These are phyloP conservation scores for Tirmania nivea DNA, from an alignment of 495 filamentous ascomycete species.

Conservation along the genomic window DNA sequence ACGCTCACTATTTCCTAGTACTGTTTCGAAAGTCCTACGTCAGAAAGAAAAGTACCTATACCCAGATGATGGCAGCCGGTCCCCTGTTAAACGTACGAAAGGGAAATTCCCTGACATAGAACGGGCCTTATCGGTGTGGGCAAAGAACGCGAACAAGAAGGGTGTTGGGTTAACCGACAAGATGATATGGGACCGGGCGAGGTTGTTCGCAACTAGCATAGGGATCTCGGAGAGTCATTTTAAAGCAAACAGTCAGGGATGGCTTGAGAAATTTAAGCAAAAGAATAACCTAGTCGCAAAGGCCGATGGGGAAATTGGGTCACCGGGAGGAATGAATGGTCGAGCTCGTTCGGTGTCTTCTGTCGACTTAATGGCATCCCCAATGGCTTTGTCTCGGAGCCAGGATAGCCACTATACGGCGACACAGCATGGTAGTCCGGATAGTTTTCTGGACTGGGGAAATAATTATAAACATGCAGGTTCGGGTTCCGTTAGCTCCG, in stretches of 20 bases:
- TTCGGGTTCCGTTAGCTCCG: constrained; percentile 32
- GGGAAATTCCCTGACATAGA: constrained; percentile 90
- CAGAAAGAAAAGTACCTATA: constrained; percentile 94
- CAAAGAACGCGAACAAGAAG: constrained; percentile 54
- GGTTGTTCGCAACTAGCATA: constrained; percentile 60
- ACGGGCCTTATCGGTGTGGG: constrained; percentile 78
- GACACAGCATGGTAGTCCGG: constrained; percentile 17
- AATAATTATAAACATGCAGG: constrained; percentile 27
- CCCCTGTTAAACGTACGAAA: constrained; percentile 73
- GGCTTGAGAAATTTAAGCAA: constrained; percentile 93
- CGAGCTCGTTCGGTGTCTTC: constrained; percentile 19
- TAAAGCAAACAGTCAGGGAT: constrained; percentile 46
- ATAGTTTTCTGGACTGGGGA: constrained; percentile 25
- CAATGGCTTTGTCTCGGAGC: constrained; percentile 2
- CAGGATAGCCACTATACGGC: constrained; percentile 15
- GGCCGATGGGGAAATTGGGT: constrained; percentile 17
- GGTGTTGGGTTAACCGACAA: constrained; percentile 59
- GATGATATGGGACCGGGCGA: constrained; percentile 70
- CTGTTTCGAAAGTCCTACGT: constrained; percentile 90
- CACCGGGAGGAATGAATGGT: neutral
- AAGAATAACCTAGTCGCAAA: constrained; percentile 42
- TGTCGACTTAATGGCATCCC: constrained; percentile 25
- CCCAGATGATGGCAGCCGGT: constrained; percentile 65
- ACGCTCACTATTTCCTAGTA: constrained; percentile 35
- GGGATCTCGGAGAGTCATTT: constrained; percentile 54